phyloP scores from a whole-genome alignment of 192 early-diverging fungal genomes.

The Funneliformis mosseae region DNA sequence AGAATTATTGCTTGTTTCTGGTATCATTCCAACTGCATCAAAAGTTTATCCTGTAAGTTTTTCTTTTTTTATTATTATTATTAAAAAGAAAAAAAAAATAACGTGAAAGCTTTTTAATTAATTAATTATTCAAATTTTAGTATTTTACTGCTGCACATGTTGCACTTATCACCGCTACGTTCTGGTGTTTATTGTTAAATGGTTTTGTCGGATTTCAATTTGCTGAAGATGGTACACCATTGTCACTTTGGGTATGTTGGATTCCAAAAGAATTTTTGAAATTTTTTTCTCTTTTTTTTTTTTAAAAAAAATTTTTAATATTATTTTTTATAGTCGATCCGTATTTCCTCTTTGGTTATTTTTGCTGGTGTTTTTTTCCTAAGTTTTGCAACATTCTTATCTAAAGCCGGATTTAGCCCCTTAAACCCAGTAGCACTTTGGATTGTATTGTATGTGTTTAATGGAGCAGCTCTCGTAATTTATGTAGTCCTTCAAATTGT shows the following conservation, averaged over 20 bases:
- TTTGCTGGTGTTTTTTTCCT: conserved; percentile 68
- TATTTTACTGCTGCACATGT: conserved; percentile 75
- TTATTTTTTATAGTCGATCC: conserved; percentile 62
- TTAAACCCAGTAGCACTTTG: conserved; percentile 64
- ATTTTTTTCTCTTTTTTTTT: conserved; percentile 10
- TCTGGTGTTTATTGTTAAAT: conserved; percentile 83
- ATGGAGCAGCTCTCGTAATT: conserved; percentile 68
- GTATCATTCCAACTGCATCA: conserved; percentile 89
- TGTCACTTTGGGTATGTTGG: conserved; percentile 80
- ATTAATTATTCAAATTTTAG: conserved; percentile 41
- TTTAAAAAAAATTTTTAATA: neutral
- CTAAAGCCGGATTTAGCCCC: conserved; percentile 55
- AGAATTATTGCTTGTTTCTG: conserved; percentile 89
- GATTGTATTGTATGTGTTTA: conserved; percentile 75
- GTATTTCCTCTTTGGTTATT: conserved; percentile 71
- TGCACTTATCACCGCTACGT: conserved; percentile 71
- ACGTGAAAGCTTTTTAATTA: conserved; percentile 9
- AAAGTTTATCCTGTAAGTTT: conserved; percentile 64
- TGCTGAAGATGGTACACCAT: conserved; percentile 83
- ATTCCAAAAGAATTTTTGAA: neutral
- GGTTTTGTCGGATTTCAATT: conserved; percentile 91
- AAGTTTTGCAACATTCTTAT: conserved; percentile 67
- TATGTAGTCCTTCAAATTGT: conserved; percentile 83
- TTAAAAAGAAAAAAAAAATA: neutral
- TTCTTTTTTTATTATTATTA: neutral